Conservation (phyloP, 2,329 filamentous ascomycete genomes). For the Colletotrichum navitas region DNA sequence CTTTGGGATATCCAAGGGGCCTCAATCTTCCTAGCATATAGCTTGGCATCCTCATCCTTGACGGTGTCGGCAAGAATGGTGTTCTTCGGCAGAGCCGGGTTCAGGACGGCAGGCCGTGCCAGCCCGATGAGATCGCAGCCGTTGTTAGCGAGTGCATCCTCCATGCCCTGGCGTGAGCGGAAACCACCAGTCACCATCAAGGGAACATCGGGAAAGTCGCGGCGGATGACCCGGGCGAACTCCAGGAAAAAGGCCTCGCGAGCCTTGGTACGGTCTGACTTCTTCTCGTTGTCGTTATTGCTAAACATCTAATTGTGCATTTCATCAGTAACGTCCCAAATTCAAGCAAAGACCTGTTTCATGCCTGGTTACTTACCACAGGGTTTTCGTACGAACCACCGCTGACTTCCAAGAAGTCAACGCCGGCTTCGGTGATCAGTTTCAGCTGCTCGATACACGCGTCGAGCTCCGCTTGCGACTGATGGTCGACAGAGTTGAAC, state of each 20-base stretch:
- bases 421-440: conserved; percentile 59
- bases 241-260: conserved; percentile 78
- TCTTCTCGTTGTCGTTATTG: conserved; percentile 44
- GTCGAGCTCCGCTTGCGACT: conserved; percentile 57
- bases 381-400: conserved; percentile 72
- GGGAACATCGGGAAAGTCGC: conserved; percentile 57
- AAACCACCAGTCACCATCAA: conserved; percentile 75
- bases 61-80: conserved; percentile 53
- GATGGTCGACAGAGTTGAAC: conserved; percentile 70
- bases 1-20: conserved; percentile 45
- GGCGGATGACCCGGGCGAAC: conserved; percentile 67
- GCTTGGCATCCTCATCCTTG: conserved; percentile 50
- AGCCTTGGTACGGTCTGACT: conserved; percentile 60
- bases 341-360: conserved; percentile 45
- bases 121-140: conserved; percentile 59
- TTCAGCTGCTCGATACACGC: conserved; percentile 71
- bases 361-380: conserved; percentile 49
- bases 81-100: conserved; percentile 54
- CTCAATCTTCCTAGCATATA: conserved; percentile 48
- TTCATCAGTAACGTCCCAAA: conserved; percentile 46
- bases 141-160: conserved; percentile 52
- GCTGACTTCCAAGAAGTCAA: conserved; percentile 78
- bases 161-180: conserved; percentile 60
- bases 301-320: conserved; percentile 5
- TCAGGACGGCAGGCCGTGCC: conserved; percentile 54